A percentile compares a stretch with the other conserved stretches of the same genome.
These are phyloP conservation scores for Podospora conica DNA, from an alignment of 495 filamentous ascomycete species.

Conservation along the genomic window DNA sequence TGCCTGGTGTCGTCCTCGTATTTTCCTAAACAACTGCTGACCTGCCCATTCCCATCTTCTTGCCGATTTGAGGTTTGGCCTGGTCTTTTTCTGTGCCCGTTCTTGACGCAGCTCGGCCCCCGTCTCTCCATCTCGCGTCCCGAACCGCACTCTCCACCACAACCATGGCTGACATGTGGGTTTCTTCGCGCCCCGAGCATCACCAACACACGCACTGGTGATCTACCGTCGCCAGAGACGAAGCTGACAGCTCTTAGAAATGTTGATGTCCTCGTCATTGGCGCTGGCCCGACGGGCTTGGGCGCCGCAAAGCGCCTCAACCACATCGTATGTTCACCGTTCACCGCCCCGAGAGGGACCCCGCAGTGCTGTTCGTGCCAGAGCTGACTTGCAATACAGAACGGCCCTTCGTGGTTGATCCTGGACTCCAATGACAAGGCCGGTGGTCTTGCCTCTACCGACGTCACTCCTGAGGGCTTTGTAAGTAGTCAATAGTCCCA, in stretches of 20 bases:
- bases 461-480: constrained; percentile 93
- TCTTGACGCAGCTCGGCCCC: neutral
- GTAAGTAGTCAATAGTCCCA: constrained; percentile 54
- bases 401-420: constrained; percentile 92
- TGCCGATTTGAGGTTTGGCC: neutral
- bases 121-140: neutral
- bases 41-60: neutral
- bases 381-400: constrained; percentile 44
- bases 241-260: constrained; percentile 46
- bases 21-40: neutral
- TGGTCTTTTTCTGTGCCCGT: neutral
- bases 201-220: neutral
- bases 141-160: constrained; percentile 5
- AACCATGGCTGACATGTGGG: constrained; percentile 34
- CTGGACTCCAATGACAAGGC: constrained; percentile 89
- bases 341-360: constrained; percentile 22
- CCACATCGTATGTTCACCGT: constrained; percentile 71
- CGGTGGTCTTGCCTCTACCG: constrained; percentile 94
- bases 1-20: neutral
- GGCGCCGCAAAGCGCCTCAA: constrained; percentile 96
- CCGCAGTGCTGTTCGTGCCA: constrained; percentile 8
- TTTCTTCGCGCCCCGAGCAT: constrained; percentile 1
- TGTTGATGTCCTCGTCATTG: constrained; percentile 97
- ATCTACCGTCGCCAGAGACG: constrained; percentile 9
- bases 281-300: constrained; percentile 92